These are phyloP conservation scores for Xylaria bambusicola DNA, from an alignment of 495 filamentous ascomycete species.

Conservation along the genomic window DNA sequence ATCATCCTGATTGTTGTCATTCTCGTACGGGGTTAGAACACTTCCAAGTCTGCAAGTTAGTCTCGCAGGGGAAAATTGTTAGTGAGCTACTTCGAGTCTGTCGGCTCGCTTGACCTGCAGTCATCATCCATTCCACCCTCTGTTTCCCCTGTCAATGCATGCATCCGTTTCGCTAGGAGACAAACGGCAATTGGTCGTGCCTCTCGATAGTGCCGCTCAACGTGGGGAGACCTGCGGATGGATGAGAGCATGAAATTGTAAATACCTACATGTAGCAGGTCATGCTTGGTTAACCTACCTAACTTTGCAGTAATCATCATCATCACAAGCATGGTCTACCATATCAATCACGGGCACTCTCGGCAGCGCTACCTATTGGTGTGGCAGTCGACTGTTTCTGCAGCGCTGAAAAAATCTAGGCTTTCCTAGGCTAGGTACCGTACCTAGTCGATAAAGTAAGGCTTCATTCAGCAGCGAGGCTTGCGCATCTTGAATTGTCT, in stretches of 20 bases:
- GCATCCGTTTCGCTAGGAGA: background rate
- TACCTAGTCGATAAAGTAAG: conserved; percentile 1
- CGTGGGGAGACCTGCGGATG: background rate
- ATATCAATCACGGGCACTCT: too few relatives aligned
- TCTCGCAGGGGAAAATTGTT: background rate
- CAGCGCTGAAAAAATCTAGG: conserved; percentile 13
- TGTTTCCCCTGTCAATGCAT: conserved; percentile 7
- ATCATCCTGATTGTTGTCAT: background rate
- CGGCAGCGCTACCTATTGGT: too few relatives aligned
- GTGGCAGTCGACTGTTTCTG: too few relatives aligned
- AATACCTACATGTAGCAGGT: too few relatives aligned
- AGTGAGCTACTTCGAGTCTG: conserved; percentile 11
- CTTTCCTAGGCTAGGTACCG: background rate
- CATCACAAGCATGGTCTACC: too few relatives aligned
- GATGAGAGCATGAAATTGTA: background rate
- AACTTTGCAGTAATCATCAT: too few relatives aligned
- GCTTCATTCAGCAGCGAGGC: background rate
- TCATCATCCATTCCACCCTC: background rate
- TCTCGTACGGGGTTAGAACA: background rate
- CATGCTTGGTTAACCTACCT: too few relatives aligned
- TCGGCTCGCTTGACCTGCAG: background rate
- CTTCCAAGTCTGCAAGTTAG: background rate
- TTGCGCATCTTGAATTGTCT: too few relatives aligned
- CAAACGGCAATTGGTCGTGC: conserved; percentile 1
- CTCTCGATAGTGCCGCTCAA: background rate